Evolutionary conservation across 306 rosid genomes (phyloP).

Genomic region (Castanea mollissima): DNA sequence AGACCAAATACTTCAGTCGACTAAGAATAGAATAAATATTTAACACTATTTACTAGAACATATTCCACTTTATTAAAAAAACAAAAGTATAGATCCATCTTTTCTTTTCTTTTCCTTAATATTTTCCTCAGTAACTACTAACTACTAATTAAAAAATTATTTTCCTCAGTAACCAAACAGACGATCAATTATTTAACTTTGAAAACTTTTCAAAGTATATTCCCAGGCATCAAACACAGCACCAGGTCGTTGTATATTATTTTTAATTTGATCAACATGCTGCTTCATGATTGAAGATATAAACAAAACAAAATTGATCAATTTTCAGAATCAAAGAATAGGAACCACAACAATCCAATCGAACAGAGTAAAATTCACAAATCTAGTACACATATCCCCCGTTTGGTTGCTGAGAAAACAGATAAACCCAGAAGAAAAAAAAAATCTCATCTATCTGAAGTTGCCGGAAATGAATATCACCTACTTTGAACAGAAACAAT

Average conservation of each 20-base stretch:
- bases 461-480: too few species aligned
- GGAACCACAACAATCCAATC: too few species aligned
- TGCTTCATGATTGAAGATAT: neutral
- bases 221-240: neutral
- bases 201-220: neutral
- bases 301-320: too few species aligned
- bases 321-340: too few species aligned
- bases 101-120: neutral
- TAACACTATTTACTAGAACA: neutral
- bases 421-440: neutral
- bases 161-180: neutral
- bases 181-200: neutral
- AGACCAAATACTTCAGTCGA: neutral
- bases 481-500: neutral
- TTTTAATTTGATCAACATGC: neutral
- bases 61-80: neutral
- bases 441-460: neutral
- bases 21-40: neutral
- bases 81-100: neutral
- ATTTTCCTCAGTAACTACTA: too few species aligned
- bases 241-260: neutral
- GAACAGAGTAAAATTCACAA: neutral
- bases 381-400: neutral
- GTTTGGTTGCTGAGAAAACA: neutral
- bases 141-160: neutral